A percentile compares a stretch with the other conserved stretches of the same genome.
Conservation (phyloP, 371 early-diverging fungal genomes). For the Phascolomyces articulosus region DNA sequence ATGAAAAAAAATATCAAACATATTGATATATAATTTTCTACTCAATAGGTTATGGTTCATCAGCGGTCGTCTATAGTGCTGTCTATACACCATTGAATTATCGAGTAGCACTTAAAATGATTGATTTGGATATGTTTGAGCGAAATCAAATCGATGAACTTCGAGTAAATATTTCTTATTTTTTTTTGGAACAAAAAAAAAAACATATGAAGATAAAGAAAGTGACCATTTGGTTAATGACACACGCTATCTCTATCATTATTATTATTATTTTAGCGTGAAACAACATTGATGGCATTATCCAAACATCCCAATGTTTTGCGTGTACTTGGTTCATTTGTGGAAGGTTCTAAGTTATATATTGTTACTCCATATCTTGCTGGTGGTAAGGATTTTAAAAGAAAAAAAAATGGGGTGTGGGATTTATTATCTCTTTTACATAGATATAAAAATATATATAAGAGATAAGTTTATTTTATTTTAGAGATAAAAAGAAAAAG, state of each 20-base stretch:
- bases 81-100: slow-evolving; percentile 74
- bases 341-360: slow-evolving; percentile 78
- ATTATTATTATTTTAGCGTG: too few species aligned
- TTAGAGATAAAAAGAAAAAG: too few species aligned
- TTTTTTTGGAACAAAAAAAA: too few species aligned
- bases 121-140: slow-evolving; percentile 93
- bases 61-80: slow-evolving; percentile 85
- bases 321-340: slow-evolving; percentile 84
- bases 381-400: slow-evolving; percentile 56
- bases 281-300: slow-evolving; percentile 89
- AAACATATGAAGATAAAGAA: too few species aligned
- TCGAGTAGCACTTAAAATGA: slow-evolving; percentile 84
- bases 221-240: too few species aligned
- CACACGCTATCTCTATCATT: too few species aligned
- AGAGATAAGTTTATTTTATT: background rate
- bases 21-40: background rate
- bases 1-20: too few species aligned
- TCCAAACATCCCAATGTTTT: slow-evolving; percentile 87
- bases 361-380: slow-evolving; percentile 85
- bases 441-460: too few species aligned
- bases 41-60: slow-evolving; percentile 84
- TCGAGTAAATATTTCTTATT: slow-evolving; percentile 13
- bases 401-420: background rate
- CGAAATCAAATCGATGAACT: slow-evolving; percentile 69
- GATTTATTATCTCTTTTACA: background rate